Evolutionary conservation across 108 stramenopile species (phyloP).

Genomic region (Pelagomonas calceolata): DNA sequence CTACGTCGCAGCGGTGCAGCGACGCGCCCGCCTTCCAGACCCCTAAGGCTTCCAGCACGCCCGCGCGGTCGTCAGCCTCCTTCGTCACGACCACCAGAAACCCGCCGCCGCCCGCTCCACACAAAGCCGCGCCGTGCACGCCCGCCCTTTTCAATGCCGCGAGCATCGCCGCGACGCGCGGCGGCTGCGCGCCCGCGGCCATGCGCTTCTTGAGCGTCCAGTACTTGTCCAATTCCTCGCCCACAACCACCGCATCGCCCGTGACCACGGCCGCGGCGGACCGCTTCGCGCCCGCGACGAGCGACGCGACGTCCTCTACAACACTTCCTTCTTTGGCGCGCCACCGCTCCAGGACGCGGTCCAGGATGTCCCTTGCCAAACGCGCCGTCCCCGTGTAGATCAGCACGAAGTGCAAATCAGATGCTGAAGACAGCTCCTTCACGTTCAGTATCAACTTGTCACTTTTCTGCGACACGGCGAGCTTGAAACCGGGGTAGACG

Average conservation of each 20-base stretch:
- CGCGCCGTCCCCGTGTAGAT: constrained; percentile 60
- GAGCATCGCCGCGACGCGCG: not conserved
- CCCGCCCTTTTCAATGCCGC: not conserved
- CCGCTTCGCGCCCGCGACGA: constrained; percentile 1
- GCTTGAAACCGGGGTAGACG: constrained; percentile 20
- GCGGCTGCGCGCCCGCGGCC: constrained; percentile 12
- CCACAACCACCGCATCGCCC: not conserved
- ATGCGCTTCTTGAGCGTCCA: constrained; percentile 16
- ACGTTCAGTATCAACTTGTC: constrained; percentile 5
- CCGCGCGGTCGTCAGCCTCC: not conserved
- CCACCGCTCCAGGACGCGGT: constrained; percentile 59
- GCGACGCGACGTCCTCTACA: not conserved
- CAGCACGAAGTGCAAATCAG: constrained; percentile 40
- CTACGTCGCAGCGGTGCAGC: too few relatives aligned
- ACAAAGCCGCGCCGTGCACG: constrained; percentile 3
- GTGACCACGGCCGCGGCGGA: not conserved
- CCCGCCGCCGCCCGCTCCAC: constrained; percentile 22
- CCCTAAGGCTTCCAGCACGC: not conserved
- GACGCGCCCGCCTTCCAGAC: too few relatives aligned
- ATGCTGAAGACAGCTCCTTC: not conserved
- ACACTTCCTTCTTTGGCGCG: not conserved
- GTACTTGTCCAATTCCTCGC: constrained; percentile 1
- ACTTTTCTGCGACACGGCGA: not conserved
- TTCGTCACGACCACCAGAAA: constrained; percentile 4
- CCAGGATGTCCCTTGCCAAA: constrained; percentile 66